Base-by-base conservation (phyloP, 352 stramenopile species). In the Pythium coloratum region DNA sequence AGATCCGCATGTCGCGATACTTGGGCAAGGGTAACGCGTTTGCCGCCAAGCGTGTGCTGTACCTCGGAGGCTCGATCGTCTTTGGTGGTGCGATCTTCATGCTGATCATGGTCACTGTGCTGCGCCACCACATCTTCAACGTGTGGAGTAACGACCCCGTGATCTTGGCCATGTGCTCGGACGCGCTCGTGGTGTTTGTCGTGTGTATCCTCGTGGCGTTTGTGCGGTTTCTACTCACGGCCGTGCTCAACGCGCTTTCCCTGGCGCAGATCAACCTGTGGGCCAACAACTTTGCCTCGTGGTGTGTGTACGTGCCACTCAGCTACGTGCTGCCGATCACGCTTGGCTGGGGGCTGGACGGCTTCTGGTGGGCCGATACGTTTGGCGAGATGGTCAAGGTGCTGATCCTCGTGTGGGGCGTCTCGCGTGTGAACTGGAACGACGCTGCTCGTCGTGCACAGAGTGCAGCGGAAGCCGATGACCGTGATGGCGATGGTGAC, bases 1-100 rank as follows among this genome's bases (percentile, higher is more conserved):
- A 84, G 49, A 84, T 84, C 44, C 72, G 68, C 62, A 84, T 84
- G 76, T 80, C 76, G n/a, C 76, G 76, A 1, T 81, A 84, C 64
- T 51, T 84, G 7, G 76, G 76, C 57, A 74, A 78, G 18, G 76
- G 76, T 62, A 81, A 70, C 46, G 69, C 76, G n/a, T 66, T 66
- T 6, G 72, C 66, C 13, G 77, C 77, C 38, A 78, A 84, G 73
- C 77, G 77, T 24, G 75, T 84, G 55, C 53, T 84, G 8, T 77
- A 72, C 62, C 57, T 84, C 3, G 77, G 77, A 20, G 65, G 44
- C 20, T 69, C 55, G 10, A 84, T 84, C 49, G 77, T 82, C 3
- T 57, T 80, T 24, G 59, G 54, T 10, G 72, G 69, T 32, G 74
- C 75, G 34, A 47, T 80, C 10, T 56, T 71, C 53, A 78, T 84